Evolutionary conservation across 2,329 filamentous ascomycete species (phyloP).

Genomic region (Ophiocordyceps robertsii): DNA sequence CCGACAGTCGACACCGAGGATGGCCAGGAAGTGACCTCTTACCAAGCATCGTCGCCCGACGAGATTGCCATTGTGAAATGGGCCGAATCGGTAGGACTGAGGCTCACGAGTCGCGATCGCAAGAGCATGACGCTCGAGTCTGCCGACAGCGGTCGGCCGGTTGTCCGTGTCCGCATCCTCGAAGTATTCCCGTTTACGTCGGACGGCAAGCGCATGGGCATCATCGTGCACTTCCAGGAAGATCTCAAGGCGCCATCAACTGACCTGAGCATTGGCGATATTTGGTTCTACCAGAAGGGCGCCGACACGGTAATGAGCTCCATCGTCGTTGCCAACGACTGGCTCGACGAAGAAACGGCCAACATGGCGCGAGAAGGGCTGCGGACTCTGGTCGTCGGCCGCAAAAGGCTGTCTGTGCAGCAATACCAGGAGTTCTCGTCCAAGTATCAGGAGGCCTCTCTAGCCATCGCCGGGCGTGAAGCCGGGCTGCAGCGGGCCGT

Average conservation of each 20-base stretch:
- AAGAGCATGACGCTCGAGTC: constrained; percentile 74
- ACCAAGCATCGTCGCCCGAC: constrained; percentile 94
- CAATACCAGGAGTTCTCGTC: constrained; percentile 72
- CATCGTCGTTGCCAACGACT: constrained; percentile 92
- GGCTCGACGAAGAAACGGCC: constrained; percentile 97
- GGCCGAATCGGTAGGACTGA: constrained; percentile 84
- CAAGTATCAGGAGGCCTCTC: constrained; percentile 64
- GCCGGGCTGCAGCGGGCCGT: constrained; percentile 69
- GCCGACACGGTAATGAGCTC: constrained; percentile 97
- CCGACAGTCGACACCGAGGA: constrained; percentile 67
- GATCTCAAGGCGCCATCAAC: constrained; percentile 32
- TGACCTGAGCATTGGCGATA: constrained; percentile 52
- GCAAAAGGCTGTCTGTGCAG: constrained; percentile 65
- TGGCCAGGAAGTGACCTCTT: constrained; percentile 64
- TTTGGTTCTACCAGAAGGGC: constrained; percentile 98
- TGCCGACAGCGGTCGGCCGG: constrained; percentile 54
- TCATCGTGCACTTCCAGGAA: constrained; percentile 76
- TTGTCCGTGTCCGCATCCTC: constrained; percentile 77
- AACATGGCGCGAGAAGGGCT: constrained; percentile 98
- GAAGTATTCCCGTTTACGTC: constrained; percentile 97
- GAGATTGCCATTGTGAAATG: constrained; percentile 96
- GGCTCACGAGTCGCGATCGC: constrained; percentile 73
- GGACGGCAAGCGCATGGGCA: constrained; percentile 96
- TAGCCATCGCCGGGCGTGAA: constrained; percentile 71
- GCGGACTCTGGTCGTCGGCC: constrained; percentile 86